These are phyloP conservation scores for Meredithiella fracta DNA, from an alignment of 2,329 filamentous ascomycete genomes.

Conservation along the genomic window DNA sequence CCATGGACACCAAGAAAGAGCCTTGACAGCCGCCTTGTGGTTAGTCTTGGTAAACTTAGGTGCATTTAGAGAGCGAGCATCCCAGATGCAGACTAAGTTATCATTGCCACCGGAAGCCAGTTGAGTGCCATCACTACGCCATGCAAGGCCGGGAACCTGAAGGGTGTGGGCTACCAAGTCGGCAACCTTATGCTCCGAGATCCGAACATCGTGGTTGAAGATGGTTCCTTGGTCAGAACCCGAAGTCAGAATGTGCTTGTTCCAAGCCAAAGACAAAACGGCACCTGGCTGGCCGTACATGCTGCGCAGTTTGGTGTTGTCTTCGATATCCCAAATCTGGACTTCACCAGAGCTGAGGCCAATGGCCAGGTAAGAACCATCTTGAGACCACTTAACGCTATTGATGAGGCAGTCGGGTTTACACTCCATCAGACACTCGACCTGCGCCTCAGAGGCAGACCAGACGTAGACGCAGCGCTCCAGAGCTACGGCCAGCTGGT, in stretches of 20 bases:
- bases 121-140: constrained; percentile 90
- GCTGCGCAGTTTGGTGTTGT: constrained; percentile 86
- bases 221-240: constrained; percentile 88
- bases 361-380: constrained; percentile 90
- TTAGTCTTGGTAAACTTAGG: constrained; percentile 99
- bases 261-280: constrained; percentile 98
- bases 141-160: constrained; percentile 94
- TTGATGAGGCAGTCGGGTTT: constrained; percentile 85
- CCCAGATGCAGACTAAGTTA: constrained; percentile 98
- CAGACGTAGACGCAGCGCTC: constrained; percentile 97
- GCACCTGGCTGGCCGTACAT: constrained; percentile 89
- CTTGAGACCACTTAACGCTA: constrained; percentile 96
- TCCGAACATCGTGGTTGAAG: constrained; percentile 95
- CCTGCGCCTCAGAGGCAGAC: constrained; percentile 86
- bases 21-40: constrained; percentile 97
- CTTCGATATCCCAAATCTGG: constrained; percentile 97
- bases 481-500: constrained; percentile 94
- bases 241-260: constrained; percentile 92
- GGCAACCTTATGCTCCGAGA: constrained; percentile 94
- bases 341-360: constrained; percentile 91
- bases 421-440: constrained; percentile 78
- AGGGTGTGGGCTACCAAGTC: constrained; percentile 95
- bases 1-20: constrained; percentile 97
- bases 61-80: constrained; percentile 78
- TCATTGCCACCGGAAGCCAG: constrained; percentile 96